Evolutionary conservation across 306 rosid genomes (phyloP).

Genomic region (apple (Malus domestica)): ASM211411v1 NC_041791.1:6247501-6248000

Average conservation of each 20-base stretch:
- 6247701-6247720: conserved; percentile 9
- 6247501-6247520: background rate
- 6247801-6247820: rapidly evolving
- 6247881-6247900: no score
- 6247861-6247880: rapidly evolving
- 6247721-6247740: conserved; percentile 1
- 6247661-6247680: conserved; percentile 21
- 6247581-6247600: background rate
- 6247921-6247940: no score
- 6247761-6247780: background rate
- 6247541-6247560: background rate
- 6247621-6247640: background rate
- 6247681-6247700: conserved; percentile 3
- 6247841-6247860: no score
- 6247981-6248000: no score
- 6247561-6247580: background rate
- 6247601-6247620: background rate
- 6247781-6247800: no score
- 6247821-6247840: no score
- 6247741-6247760: conserved; percentile 7
- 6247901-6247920: no score
- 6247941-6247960: no score
- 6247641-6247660: conserved; percentile 44
- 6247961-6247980: no score
- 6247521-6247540: background rate